A percentile compares a stretch with the other conserved stretches of the same genome.
phyloP scores from a whole-genome alignment of 768 basidiomycete genomes.

The Suillus discolor region DNA sequence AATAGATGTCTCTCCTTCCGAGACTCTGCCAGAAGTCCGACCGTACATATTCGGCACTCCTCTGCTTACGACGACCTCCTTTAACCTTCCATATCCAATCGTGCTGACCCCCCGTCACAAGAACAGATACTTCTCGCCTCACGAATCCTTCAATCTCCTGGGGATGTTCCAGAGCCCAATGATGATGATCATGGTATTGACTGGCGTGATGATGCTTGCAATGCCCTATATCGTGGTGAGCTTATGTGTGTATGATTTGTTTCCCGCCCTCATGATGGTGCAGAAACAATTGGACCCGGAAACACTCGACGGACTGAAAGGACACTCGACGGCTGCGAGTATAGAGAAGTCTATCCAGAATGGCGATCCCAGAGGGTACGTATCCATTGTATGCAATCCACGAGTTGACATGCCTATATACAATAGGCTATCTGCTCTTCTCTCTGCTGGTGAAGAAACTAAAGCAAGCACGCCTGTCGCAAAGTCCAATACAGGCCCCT shows the following conservation, averaged over 20 bases:
- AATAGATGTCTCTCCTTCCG: slow-evolving; percentile 57
- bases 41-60: slow-evolving; percentile 74
- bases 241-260: background rate
- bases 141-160: slow-evolving; percentile 71
- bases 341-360: slow-evolving; percentile 58
- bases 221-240: slow-evolving; percentile 79
- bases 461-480: slow-evolving; percentile 17
- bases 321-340: slow-evolving; percentile 54
- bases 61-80: slow-evolving; percentile 55
- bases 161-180: slow-evolving; percentile 84
- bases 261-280: slow-evolving; percentile 12
- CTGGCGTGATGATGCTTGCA: slow-evolving; percentile 65
- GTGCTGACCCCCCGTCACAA: slow-evolving; percentile 54
- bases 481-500: slow-evolving; percentile 20
- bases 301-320: slow-evolving; percentile 62
- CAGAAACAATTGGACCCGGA: slow-evolving; percentile 82
- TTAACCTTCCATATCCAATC: slow-evolving; percentile 65
- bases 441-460: slow-evolving; percentile 43
- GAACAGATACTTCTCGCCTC: slow-evolving; percentile 67
- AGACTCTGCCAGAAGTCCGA: slow-evolving; percentile 50
- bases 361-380: slow-evolving; percentile 64
- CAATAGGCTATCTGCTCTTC: slow-evolving; percentile 46
- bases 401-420: slow-evolving; percentile 9
- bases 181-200: slow-evolving; percentile 77
- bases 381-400: slow-evolving; percentile 14